Evolutionary conservation across 768 basidiomycete species (phyloP).

Genomic region (Hebeloma cylindrosporum): DNA sequence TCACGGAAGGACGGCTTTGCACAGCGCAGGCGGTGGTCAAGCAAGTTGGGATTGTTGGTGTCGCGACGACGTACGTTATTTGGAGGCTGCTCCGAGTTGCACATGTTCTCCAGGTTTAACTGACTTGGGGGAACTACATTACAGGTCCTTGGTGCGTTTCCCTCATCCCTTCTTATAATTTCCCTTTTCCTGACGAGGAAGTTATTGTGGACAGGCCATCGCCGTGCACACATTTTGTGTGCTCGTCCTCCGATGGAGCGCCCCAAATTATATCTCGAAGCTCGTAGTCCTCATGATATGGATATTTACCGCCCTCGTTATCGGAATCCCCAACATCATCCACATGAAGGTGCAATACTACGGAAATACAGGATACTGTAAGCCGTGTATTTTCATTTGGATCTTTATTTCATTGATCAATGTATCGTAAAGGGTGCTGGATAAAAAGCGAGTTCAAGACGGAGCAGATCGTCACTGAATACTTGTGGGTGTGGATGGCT

Average conservation of each 20-base stretch:
- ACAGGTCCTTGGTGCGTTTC: constrained; percentile 26
- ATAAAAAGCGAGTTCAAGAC: constrained; percentile 33
- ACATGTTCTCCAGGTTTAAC: too few relatives aligned
- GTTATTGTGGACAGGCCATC: too few relatives aligned
- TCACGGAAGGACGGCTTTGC: constrained; percentile 41
- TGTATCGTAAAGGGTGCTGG: constrained; percentile 66
- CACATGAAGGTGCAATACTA: constrained; percentile 40
- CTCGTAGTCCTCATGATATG: constrained; percentile 39
- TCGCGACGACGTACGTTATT: constrained; percentile 39
- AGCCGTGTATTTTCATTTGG: constrained; percentile 18
- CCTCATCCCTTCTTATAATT: too few relatives aligned
- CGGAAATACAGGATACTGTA: constrained; percentile 41
- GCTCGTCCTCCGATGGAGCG: constrained; percentile 41
- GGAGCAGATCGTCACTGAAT: constrained; percentile 48
- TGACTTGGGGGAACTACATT: too few relatives aligned
- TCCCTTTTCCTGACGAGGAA: too few relatives aligned
- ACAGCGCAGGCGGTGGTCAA: constrained; percentile 47
- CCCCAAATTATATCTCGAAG: constrained; percentile 31
- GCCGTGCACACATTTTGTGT: constrained; percentile 50
- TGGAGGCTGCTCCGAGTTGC: constrained; percentile 12
- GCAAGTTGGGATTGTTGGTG: constrained; percentile 50
- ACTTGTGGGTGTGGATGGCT: constrained; percentile 52
- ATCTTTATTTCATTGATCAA: too few relatives aligned
- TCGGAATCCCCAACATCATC: constrained; percentile 37
- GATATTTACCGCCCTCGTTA: constrained; percentile 38